Percentiles rank a stretch among this genome's conserved stretches.
phyloP scores from a whole-genome alignment of 169 alveolate genomes.

The Eimeria tenella region DNA sequence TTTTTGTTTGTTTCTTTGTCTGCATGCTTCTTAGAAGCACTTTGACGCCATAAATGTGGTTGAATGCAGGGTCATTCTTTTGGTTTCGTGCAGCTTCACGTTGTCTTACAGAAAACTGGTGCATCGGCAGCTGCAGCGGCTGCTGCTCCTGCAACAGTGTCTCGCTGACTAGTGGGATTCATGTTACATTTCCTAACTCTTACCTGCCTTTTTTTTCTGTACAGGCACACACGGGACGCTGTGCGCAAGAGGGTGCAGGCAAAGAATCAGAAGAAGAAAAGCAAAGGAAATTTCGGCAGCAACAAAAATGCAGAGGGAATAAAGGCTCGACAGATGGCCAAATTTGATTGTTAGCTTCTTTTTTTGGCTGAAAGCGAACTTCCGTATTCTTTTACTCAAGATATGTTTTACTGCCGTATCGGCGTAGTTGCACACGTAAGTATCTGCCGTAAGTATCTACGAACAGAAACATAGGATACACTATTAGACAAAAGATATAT shows the following conservation, averaged over 20 bases:
- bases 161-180: too few species aligned
- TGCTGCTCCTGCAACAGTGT: background rate
- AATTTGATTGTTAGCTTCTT: conserved; percentile 17
- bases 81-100: too few species aligned
- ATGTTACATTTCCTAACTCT: too few species aligned
- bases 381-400: too few species aligned
- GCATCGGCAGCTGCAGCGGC: conserved; percentile 5
- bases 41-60: too few species aligned
- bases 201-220: background rate
- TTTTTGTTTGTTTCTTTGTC: background rate
- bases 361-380: too few species aligned
- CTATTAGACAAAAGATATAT: too few species aligned
- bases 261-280: conserved; percentile 48
- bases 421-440: too few species aligned
- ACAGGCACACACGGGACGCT: conserved; percentile 52
- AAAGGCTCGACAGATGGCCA: conserved; percentile 41
- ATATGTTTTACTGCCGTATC: too few species aligned
- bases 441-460: too few species aligned
- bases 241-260: conserved; percentile 74
- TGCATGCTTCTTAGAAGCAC: background rate
- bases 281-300: conserved; percentile 61
- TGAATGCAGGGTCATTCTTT: too few species aligned
- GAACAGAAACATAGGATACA: too few species aligned
- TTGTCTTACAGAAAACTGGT: background rate
- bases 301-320: conserved; percentile 66